Base-by-base conservation (phyloP, 768 basidiomycete genomes). In the Galerina marginata region DNA sequence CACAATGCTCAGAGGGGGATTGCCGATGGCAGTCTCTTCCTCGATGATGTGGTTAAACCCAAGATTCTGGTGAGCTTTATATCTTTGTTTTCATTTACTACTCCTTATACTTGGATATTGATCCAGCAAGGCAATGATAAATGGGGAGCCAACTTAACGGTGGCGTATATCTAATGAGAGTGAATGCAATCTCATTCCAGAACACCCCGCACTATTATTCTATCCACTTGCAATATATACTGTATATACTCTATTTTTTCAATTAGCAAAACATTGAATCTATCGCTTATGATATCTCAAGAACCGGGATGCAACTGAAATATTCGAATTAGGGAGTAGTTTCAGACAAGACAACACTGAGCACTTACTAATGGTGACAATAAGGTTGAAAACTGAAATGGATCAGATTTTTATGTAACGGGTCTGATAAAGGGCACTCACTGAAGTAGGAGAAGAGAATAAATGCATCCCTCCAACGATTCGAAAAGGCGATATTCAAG, bases 381-480 rank as follows among this genome's bases (percentile, higher is more conserved):
- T 64, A 55, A 91, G 75, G 72, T 95, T 95, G 79, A 93, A 93
- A 15, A 82, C 83, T 84, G 36, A 42, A 48, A 55, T 20, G 9
- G 12, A 51, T 56, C 46, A 51, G 25, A 7, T 49, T 44, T 9
- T 15, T 43, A 0, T 25, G 20, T 20, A 20, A 20, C n/a, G 46
- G 29, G 42, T 16, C 20, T 23, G 20, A 60, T 6, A 44, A 5
- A 40, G 4, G 36, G 11, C 14, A 77, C 82, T 67, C 51, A 85
- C 84, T 74, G 58, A 87, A 80, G 73, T 79, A 91, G 6, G 86
- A 77, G 67, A 90, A 85, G 39, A 88, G 67, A 38, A 91, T 86
- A 59, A 85, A 89, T 2, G 80, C 81, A 60, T 92, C 89, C 60
- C 90, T 76, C 89, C 91, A 91, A 9, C 89, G 77, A 16, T 83